Evolutionary conservation across 169 alveolate genomes (phyloP), one percentile per base, ranked within the genome.

Genomic region (Plasmodium malariae): DNA sequence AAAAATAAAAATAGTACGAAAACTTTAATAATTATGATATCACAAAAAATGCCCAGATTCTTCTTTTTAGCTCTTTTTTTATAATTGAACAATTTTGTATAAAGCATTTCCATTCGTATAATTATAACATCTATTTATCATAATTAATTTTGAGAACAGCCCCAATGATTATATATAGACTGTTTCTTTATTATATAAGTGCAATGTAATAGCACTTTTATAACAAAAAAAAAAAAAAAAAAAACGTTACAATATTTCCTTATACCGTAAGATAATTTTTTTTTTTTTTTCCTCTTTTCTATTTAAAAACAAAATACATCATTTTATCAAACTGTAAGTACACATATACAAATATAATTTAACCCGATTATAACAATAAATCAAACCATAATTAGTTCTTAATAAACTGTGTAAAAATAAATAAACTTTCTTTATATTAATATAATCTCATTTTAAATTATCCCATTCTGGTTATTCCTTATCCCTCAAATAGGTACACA

Each of bases 41-140:
- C 21, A 71, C 37, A 17, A 19, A 28, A 73, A 73, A 57, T 12
- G 19, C 34, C 24, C 37, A 40, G 43, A 30, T 59, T 34, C 32
- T 34, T 73, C 37, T 57, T 57, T 73, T 55, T 73, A 40, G 21
- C 45, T 57, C 36, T 55, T 73, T 73, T 73, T 34, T 73, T 63
- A n/a, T 34, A 19, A 3, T 54, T 73, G 57, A 73, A 19, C 32
- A 57, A 73, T 21, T 34, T 73, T 73, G 19, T n/a, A 30, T 54
- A 11, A 48, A 34, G 87, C 87, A 73, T 73, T 30, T 55, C 57
- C 73, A 55, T 6, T 32, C 49, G 17, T 55, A 48, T n/a, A n/a
- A n/a, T n/a, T n/a, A n/a, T n/a, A n/a, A n/a, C n/a, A n/a, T n/a
- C n/a, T n/a, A n/a, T n/a, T n/a, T n/a, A n/a, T n/a, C n/a, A n/a